Conservation (phyloP, 805 yeast genomes). For the Wickerhamomyces mucosus region DNA sequence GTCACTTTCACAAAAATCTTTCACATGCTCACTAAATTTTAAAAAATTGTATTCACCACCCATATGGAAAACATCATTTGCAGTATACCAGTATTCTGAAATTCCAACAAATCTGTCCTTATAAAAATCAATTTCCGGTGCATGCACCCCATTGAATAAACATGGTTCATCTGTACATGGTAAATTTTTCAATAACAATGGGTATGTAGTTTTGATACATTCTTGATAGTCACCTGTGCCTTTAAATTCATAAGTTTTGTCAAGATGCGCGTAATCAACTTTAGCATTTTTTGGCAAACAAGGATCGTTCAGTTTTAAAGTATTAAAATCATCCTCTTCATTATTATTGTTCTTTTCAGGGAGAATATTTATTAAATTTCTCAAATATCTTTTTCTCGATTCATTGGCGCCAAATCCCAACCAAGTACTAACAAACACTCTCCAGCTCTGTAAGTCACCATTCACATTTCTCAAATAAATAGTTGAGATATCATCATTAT, state of each 20-base stretch:
- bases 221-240: conserved; percentile 77
- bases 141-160: conserved; percentile 90
- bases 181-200: conserved; percentile 63
- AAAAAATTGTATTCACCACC: conserved; percentile 83
- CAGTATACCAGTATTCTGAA: conserved; percentile 96
- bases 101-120: conserved; percentile 84
- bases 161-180: conserved; percentile 89
- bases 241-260: conserved; percentile 35
- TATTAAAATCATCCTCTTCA: conserved; percentile 34
- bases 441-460: conserved; percentile 70
- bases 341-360: conserved; percentile 39
- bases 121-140: conserved; percentile 75
- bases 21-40: conserved; percentile 55
- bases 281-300: conserved; percentile 65
- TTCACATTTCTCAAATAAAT: conserved; percentile 57
- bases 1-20: conserved; percentile 63
- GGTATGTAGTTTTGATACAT: conserved; percentile 66
- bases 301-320: conserved; percentile 50
- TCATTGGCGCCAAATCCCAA: conserved; percentile 96
- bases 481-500: conserved; percentile 62
- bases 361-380: conserved; percentile 39
- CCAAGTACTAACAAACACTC: conserved; percentile 93
- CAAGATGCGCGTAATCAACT: conserved; percentile 38
- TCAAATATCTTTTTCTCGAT: conserved; percentile 68
- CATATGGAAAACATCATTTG: conserved; percentile 80